phyloP scores from a whole-genome alignment of 495 filamentous ascomycete species.

The Cladorrhinum samala region DNA sequence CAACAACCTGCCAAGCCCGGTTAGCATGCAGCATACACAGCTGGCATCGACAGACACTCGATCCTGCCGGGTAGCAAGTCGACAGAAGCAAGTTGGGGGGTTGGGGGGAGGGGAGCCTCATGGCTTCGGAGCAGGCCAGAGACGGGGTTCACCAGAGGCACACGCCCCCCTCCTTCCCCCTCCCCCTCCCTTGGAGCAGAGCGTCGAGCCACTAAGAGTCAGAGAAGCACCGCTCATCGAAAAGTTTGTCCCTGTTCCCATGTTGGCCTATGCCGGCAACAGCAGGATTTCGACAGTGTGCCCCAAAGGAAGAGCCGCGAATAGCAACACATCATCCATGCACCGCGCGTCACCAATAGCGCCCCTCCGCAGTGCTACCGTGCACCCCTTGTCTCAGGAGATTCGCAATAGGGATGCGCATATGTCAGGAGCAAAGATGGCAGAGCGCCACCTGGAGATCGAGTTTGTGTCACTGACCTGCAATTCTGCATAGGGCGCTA shows the following conservation, averaged over 20 bases:
- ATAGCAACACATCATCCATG: neutral
- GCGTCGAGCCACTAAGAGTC: neutral
- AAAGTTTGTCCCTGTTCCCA: neutral
- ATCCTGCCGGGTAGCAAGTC: neutral
- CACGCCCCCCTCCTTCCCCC: too few species aligned
- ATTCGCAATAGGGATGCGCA: neutral
- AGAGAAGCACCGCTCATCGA: neutral
- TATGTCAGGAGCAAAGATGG: neutral
- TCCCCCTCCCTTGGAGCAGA: neutral
- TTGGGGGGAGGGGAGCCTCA: neutral
- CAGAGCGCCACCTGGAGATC: neutral
- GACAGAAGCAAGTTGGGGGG: neutral
- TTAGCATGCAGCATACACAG: constrained; percentile 12
- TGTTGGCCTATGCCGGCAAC: neutral
- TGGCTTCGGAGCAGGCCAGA: neutral
- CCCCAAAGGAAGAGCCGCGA: neutral
- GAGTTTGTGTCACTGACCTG: constrained; percentile 51
- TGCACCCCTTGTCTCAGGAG: neutral
- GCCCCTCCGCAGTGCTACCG: neutral
- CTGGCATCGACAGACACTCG: neutral
- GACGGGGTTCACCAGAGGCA: neutral
- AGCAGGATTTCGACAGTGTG: neutral
- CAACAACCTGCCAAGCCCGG: constrained; percentile 56
- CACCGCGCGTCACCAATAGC: neutral
- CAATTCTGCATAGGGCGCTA: constrained; percentile 69